phyloP scores from a whole-genome alignment of 2,329 filamentous ascomycete genomes.

The Paraphaeosphaeria sporulosa region DNA sequence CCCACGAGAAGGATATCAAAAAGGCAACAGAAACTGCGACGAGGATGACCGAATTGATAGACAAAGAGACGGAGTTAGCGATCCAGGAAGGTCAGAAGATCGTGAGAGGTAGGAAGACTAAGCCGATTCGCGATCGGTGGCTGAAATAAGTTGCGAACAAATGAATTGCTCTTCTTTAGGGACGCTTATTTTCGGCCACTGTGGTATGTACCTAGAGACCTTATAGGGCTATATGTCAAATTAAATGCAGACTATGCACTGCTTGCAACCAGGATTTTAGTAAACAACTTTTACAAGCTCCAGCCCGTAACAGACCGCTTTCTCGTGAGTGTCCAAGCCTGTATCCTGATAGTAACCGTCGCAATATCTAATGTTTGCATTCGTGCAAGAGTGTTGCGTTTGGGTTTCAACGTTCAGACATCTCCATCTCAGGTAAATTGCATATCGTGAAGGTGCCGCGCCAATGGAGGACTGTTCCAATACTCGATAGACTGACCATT shows the following conservation, averaged over 20 bases:
- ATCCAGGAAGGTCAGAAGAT: constrained; percentile 47
- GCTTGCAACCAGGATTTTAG: no score
- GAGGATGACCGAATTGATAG: constrained; percentile 57
- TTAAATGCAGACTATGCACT: no score
- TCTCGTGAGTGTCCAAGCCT: no score
- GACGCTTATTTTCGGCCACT: no score
- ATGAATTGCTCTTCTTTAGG: not conserved
- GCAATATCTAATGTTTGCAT: no score
- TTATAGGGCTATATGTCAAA: no score
- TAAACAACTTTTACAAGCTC: no score
- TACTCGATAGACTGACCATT: constrained; percentile 8
- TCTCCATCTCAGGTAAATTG: not conserved
- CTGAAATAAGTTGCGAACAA: constrained; percentile 11
- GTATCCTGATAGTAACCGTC: no score
- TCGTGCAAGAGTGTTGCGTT: no score
- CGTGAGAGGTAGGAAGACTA: constrained; percentile 35
- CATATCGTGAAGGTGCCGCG: not conserved
- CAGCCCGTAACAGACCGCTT: no score
- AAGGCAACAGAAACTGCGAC: constrained; percentile 44
- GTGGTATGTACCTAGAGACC: no score
- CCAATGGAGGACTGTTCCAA: not conserved
- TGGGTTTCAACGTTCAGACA: not conserved
- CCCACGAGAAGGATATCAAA: constrained; percentile 28
- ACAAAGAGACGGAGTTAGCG: constrained; percentile 56
- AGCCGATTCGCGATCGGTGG: constrained; percentile 26